Conservation (phyloP, 306 rosid genomes). For the Cucumis hystrix region DNA sequence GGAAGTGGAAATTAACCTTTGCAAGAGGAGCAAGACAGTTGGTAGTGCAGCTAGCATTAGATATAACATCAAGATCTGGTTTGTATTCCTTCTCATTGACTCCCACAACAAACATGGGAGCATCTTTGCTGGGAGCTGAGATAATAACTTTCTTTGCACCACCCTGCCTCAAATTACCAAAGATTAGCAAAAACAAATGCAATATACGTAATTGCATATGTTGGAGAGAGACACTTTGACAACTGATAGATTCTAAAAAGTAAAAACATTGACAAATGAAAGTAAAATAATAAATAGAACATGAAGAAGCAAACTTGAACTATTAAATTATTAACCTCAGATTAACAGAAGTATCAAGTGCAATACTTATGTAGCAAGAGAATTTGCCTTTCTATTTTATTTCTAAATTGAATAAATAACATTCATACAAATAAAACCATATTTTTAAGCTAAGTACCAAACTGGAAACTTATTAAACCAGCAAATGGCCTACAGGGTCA, state of each 20-base stretch:
- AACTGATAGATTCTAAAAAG: not conserved
- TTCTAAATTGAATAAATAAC: not conserved
- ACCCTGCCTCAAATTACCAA: slow-evolving; percentile 3
- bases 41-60: slow-evolving; percentile 99
- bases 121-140: slow-evolving; percentile 97
- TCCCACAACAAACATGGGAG: slow-evolving; percentile 98
- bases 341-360: not conserved
- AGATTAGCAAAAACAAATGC: not conserved
- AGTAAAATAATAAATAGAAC: not conserved
- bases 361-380: not conserved
- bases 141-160: slow-evolving; percentile 96
- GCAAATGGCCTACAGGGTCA: not conserved
- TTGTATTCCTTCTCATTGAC: slow-evolving; percentile 93
- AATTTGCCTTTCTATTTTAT: not conserved
- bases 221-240: not conserved
- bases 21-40: slow-evolving; percentile 80
- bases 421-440: not conserved
- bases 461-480: not conserved
- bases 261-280: not conserved
- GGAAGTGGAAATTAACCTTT: not conserved
- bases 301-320: not conserved
- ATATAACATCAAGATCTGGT: slow-evolving; percentile 54
- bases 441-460: not conserved
- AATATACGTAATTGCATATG: not conserved
- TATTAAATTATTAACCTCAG: too few relatives aligned